These are phyloP conservation scores for Saturnispora diversa DNA, from an alignment of 805 yeast species.

Conservation along the genomic window DNA sequence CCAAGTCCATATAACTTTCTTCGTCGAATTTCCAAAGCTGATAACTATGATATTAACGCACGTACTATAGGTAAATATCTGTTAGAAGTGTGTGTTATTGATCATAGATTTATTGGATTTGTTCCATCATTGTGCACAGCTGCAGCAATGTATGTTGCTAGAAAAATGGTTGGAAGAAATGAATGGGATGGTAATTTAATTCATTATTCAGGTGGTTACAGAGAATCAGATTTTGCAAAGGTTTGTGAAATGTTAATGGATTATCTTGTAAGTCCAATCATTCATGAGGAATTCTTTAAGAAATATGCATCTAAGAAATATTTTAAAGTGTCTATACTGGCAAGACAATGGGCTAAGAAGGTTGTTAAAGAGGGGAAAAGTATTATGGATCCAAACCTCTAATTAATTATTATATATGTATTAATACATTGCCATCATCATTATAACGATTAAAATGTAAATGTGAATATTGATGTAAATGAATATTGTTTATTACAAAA, in stretches of 20 bases:
- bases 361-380: constrained; percentile 39
- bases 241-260: constrained; percentile 68
- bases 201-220: constrained; percentile 88
- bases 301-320: constrained; percentile 86
- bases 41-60: constrained; percentile 75
- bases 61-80: constrained; percentile 82
- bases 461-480: background rate
- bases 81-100: constrained; percentile 69
- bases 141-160: constrained; percentile 76
- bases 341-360: constrained; percentile 78
- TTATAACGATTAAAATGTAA: background rate
- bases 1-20: constrained; percentile 89
- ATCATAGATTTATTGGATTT: constrained; percentile 62
- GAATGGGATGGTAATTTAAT: constrained; percentile 83
- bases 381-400: constrained; percentile 32
- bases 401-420: constrained; percentile 1
- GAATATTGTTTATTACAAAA: too few relatives aligned
- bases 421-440: background rate
- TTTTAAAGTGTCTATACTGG: constrained; percentile 74
- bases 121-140: constrained; percentile 80
- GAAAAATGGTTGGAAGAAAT: constrained; percentile 55
- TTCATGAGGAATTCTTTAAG: constrained; percentile 86
- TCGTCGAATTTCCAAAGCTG: constrained; percentile 84
- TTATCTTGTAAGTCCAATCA: constrained; percentile 70
- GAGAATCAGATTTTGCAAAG: constrained; percentile 61